Base-by-base conservation (phyloP, 805 yeast species). In the Saturnispora dispora region DNA sequence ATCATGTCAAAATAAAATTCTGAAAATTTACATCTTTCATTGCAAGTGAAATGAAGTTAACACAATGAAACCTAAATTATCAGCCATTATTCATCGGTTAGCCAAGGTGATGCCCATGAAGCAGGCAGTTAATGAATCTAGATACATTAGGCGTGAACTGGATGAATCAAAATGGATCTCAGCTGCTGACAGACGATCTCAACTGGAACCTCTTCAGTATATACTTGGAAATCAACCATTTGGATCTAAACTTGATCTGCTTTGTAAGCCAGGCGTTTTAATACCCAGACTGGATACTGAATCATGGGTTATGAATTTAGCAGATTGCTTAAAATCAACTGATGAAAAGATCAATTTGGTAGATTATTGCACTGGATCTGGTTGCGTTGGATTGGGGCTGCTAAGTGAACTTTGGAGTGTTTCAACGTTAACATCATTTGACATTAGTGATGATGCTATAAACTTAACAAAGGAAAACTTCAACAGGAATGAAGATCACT, bases 241-340 rank as follows among this genome's bases (percentile, higher is more conserved):
- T 70, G 95, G 93, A 0, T 15, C 44, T 18, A 60, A 64, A 2
- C 62, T 91, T 46, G 78, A 77, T 11, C 74, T 91, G 4, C 52
- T 59, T 25, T 87, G 96, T 59, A 59, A 65, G 28, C 70, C 69
- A 1, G 81, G 81, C 0, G 97, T 88, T 2, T 68, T 91, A 53
- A 90, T 91, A 27, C 98, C 99, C 0, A 68, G 99, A 47, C 82
- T 91, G 85, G 99, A 91, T 63, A 91, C 99, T 0, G 98, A 91
- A 63, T 96, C 88, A 60, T 91, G 97, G 97, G 71, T 77, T 9
- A 35, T 69, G 28, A 73, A 72, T 50, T 62, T 85, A 20, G 65
- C 70, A 8, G 28, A 53, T 7, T 47, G 60, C 1, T 46, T 58
- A 17, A 48, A 46, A 5, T 27, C 27, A 22, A 37, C 17, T 23